Evolutionary conservation across 2,329 filamentous ascomycete species (phyloP).

Genomic region (Aureobasidium sp.): DNA sequence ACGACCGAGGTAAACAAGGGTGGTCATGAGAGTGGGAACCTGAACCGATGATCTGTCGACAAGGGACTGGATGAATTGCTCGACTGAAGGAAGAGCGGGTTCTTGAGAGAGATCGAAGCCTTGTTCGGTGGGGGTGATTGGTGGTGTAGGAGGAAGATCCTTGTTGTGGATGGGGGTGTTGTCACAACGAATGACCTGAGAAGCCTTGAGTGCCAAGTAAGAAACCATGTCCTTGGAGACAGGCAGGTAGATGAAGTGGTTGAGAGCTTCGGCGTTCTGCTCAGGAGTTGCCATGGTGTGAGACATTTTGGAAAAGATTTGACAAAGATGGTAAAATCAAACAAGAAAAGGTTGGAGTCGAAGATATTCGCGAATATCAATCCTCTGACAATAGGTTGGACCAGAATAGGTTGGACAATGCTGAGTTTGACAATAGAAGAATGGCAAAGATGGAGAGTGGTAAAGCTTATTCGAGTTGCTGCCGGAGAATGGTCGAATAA

Average conservation of each 20-base stretch:
- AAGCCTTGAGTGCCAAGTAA: slow-evolving; percentile 67
- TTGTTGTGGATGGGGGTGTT: slow-evolving; percentile 35
- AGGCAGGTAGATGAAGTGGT: slow-evolving; percentile 71
- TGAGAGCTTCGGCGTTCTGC: slow-evolving; percentile 66
- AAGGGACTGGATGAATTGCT: slow-evolving; percentile 85
- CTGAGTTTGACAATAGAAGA: slow-evolving; percentile 21
- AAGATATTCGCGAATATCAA: slow-evolving; percentile 23
- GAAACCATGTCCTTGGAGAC: slow-evolving; percentile 70
- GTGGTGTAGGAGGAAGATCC: slow-evolving; percentile 52
- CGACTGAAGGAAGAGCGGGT: slow-evolving; percentile 63
- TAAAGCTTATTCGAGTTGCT: slow-evolving; percentile 23
- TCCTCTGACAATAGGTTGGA: slow-evolving; percentile 20
- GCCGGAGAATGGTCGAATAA: slow-evolving; percentile 20
- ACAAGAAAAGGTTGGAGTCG: slow-evolving; percentile 6
- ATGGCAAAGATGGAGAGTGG: slow-evolving; percentile 19
- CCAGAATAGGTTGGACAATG: slow-evolving; percentile 17
- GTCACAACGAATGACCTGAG: slow-evolving; percentile 75
- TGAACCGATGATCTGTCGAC: slow-evolving; percentile 93
- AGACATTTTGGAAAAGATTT: slow-evolving; percentile 32
- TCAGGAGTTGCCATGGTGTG: slow-evolving; percentile 36
- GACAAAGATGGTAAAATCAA: background rate
- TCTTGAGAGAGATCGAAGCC: slow-evolving; percentile 32
- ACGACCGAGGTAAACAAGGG: slow-evolving; percentile 83
- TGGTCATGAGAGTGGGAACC: slow-evolving; percentile 94
- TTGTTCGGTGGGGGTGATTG: slow-evolving; percentile 51